phyloP scores from a whole-genome alignment of 108 stramenopile genomes.

The Nitzschia sp. region DNA sequence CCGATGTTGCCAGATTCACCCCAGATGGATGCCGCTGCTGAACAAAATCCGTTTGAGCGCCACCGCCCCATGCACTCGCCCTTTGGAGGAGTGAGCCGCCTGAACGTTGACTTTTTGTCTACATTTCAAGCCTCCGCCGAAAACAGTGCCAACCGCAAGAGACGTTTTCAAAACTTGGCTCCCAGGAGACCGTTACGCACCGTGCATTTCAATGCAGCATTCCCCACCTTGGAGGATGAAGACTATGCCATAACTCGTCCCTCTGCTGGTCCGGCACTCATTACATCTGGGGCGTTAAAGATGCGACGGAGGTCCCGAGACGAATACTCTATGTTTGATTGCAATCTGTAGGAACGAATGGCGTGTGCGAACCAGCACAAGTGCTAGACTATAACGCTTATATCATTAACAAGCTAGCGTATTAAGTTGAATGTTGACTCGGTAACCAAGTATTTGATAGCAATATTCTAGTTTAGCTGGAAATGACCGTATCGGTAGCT shows the following conservation, averaged over 20 bases:
- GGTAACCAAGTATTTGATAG: no score
- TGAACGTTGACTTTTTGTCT: slow-evolving; percentile 13
- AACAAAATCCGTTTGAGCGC: slow-evolving; percentile 7
- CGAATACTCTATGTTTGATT: slow-evolving; percentile 1
- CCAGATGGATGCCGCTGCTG: neutral
- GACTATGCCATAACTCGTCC: neutral
- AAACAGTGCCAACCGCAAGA: no score
- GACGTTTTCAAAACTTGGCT: no score
- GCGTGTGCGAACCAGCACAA: no score
- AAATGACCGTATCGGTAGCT: no score
- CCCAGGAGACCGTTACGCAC: no score
- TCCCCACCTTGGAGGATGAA: slow-evolving; percentile 12
- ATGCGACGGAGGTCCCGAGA: slow-evolving; percentile 14
- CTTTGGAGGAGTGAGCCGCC: slow-evolving; percentile 1
- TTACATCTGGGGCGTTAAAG: neutral
- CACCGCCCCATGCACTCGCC: slow-evolving; percentile 25
- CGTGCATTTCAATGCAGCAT: no score
- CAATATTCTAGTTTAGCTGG: no score
- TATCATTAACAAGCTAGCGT: no score
- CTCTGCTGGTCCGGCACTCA: neutral
- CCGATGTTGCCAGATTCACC: slow-evolving; percentile 16
- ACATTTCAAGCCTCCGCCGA: neutral
- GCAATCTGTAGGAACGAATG: neutral
- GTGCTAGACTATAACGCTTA: no score
- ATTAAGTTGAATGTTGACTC: no score